Conservation (phyloP, 257 asterid genomes). For the Jacaranda mimosifolia region DNA sequence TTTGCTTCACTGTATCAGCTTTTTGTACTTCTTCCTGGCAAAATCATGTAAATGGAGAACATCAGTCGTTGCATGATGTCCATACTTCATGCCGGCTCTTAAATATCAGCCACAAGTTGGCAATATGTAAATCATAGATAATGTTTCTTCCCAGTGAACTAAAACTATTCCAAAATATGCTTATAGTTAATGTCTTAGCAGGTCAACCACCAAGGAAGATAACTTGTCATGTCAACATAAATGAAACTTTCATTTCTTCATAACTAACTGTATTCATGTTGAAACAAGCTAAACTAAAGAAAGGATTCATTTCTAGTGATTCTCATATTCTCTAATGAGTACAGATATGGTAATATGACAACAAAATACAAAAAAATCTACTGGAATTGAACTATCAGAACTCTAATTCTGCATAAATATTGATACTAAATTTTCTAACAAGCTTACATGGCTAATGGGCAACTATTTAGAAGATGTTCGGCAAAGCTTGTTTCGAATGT, state of each 20-base stretch:
- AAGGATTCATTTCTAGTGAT: background rate
- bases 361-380: background rate
- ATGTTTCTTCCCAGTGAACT: background rate
- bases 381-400: background rate
- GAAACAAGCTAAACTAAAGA: slow-evolving; percentile 12
- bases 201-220: background rate
- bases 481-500: too few relatives aligned
- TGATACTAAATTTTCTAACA: background rate
- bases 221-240: background rate
- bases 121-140: slow-evolving; percentile 18
- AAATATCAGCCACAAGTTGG: slow-evolving; percentile 9
- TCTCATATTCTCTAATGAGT: background rate
- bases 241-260: background rate
- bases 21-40: slow-evolving; percentile 50
- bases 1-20: slow-evolving; percentile 50
- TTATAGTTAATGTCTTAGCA: background rate
- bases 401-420: background rate
- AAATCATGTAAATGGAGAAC: slow-evolving; percentile 42
- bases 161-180: slow-evolving; percentile 7
- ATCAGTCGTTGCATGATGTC: slow-evolving; percentile 35
- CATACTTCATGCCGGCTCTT: slow-evolving; percentile 40
- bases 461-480: too few relatives aligned
- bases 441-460: background rate
- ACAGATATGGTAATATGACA: background rate
- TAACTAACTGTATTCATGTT: background rate